Base-by-base conservation (phyloP, 495 filamentous ascomycete species). In the Cairneyella variabilis region DNA sequence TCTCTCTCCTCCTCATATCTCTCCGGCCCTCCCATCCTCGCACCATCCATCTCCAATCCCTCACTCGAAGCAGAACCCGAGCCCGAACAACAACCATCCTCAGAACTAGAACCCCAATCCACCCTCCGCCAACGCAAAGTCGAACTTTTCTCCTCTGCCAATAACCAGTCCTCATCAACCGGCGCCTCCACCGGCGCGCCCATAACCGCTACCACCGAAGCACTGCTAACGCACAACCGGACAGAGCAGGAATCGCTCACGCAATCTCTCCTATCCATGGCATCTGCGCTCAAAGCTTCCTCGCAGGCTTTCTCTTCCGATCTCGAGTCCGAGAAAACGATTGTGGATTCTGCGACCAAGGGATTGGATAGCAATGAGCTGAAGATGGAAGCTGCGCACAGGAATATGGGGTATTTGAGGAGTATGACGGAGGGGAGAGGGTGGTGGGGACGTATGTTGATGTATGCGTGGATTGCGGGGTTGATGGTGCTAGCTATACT, bases 161-260 rank as follows among this genome's bases (percentile, higher is more conserved):
- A 20, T 28, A 37, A 49, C 1, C 52, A 58, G 10, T 34, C 51
- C 2, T 51, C 53, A 3, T 43, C 58, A 30, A 63, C 59, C 37
- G 39, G 65, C 43, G 61, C 45, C 36, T 57, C 28, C 28, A 32
- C 28, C 14, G 14, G 7, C 6, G 6, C 54, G 21, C 10, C 61
- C 20, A 65, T 72, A 22, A 64, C 69, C 47, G 58, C 66, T 40
- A 70, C 68, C 10, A 75, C 77, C 4, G 90, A 95, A 68, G 75
- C 80, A 0, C 77, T 88, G 21, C 81, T 97, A 5, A 79, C 83
- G 56, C 73, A 82, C 54, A 78, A 95, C 56, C 85, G 89, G 47
- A 68, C 69, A 30, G 89, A 95, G 68, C 91, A 96, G 67, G 89
- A 95, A 65, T 71, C 77, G n/a, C 77, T 98, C 0, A 93, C 93